Evolutionary conservation across 257 asterid genomes (phyloP).

Genomic region (Jacaranda mimosifolia): DNA sequence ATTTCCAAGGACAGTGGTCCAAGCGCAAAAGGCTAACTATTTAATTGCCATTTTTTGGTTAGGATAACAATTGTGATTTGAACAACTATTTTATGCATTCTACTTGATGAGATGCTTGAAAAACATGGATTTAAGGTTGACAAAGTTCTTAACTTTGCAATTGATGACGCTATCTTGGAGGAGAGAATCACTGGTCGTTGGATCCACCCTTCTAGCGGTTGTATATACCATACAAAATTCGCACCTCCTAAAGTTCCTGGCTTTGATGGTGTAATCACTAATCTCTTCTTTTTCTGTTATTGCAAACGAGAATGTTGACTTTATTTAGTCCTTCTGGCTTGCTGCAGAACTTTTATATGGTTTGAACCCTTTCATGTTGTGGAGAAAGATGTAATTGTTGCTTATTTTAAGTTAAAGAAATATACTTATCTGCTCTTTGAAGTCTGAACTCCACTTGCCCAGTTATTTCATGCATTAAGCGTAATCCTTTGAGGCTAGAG

Average conservation of each 20-base stretch:
- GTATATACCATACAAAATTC: constrained; percentile 83
- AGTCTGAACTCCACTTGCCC: not conserved
- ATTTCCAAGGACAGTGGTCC: constrained; percentile 91
- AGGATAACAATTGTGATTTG: constrained; percentile 17
- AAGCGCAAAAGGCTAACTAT: constrained; percentile 83
- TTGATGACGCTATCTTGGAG: constrained; percentile 93
- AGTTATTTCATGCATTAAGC: constrained; percentile 3
- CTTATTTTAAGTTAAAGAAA: not conserved
- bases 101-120: constrained; percentile 98
- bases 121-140: constrained; percentile 81
- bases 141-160: constrained; percentile 93
- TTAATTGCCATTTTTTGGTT: constrained; percentile 2
- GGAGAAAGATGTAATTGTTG: constrained; percentile 14
- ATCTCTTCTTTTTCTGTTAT: constrained; percentile 14
- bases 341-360: not conserved
- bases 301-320: constrained; percentile 8
- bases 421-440: constrained; percentile 8
- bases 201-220: constrained; percentile 98
- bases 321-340: constrained; percentile 12
- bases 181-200: constrained; percentile 98
- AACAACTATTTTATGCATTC: constrained; percentile 34
- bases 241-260: constrained; percentile 87
- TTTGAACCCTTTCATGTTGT: not conserved
- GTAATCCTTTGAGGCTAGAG: not conserved
- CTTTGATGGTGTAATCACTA: constrained; percentile 76